These are phyloP conservation scores for Colletotrichum melonis DNA, from an alignment of 2,329 filamentous ascomycete species.

Conservation along the genomic window DNA sequence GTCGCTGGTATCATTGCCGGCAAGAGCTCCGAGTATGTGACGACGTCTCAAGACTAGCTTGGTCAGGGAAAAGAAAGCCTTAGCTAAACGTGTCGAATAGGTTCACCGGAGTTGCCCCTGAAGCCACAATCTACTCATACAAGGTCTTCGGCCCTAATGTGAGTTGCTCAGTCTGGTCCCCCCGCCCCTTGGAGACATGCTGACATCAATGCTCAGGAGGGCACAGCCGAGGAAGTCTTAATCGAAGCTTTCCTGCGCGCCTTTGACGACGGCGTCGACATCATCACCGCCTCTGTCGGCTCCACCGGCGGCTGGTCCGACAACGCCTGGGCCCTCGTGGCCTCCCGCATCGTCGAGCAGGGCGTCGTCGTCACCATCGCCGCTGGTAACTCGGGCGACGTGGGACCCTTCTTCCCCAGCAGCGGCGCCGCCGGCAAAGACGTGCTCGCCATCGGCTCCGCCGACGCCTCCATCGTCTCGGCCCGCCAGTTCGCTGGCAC, in stretches of 20 bases:
- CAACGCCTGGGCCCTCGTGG: constrained; percentile 55
- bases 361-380: constrained; percentile 41
- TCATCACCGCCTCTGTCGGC: constrained; percentile 33
- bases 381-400: constrained; percentile 31
- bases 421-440: constrained; percentile 41
- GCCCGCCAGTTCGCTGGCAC: constrained; percentile 36
- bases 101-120: constrained; percentile 30
- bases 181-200: background rate
- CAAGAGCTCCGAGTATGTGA: constrained; percentile 3
- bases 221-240: constrained; percentile 30
- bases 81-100: background rate
- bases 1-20: constrained; percentile 38
- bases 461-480: constrained; percentile 27
- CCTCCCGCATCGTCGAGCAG: constrained; percentile 51
- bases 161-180: background rate
- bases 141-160: constrained; percentile 32
- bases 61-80: background rate
- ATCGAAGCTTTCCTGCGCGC: constrained; percentile 35
- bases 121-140: constrained; percentile 31
- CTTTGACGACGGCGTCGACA: constrained; percentile 33
- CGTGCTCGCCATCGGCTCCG: constrained; percentile 40
- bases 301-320: constrained; percentile 44
- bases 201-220: background rate
- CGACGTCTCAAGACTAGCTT: background rate
- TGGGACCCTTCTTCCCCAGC: constrained; percentile 39